Base-by-base conservation (phyloP, 495 filamentous ascomycete genomes). In the Penicillium argentinense region DNA sequence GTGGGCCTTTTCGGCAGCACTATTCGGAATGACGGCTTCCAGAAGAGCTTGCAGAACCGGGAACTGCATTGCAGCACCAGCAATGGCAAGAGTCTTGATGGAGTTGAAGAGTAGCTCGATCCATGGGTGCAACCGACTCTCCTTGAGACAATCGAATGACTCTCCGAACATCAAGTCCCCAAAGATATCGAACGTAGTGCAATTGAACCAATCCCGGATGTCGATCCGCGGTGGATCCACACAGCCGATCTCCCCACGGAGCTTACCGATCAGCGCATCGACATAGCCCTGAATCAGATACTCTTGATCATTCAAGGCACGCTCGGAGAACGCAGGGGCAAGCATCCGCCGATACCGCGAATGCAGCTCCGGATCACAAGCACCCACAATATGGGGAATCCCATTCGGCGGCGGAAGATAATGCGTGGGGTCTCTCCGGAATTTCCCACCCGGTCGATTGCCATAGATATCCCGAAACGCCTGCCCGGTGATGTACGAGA, bases 391-490 rank as follows among this genome's bases (percentile, higher is more conserved):
- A 44, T 60, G 49, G 23, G 57, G 50, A 9, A 55, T 50, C 0
- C 55, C 56, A 52, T 64, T 62, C 1, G 44, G 49, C 0, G 61
- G 55, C 2, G 48, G 40, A n/a, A 57, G 13, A 27, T 64, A 64
- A 9, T 48, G 55, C 8, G 40, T 51, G 0, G 43, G 49, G 38
- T 64, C 56, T 13, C 62, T 64, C 1, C 47, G 39, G 8, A 64
- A 57, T 14, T 56, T 57, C 3, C 53, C 53, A 0, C 80, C 39
- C 52, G 65, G 17, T 65, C 70, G 17, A 66, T 60, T 16, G 7
- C 75, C 77, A 47, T 85, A 81, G 38, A 87, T 82, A 45, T 83
- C 79, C 19, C 74, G 72, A 67, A 73, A 81, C 3, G 82, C 79
- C 12, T 63, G 65, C 2, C 74, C 64, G 2, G 73, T 67, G 44